Base-by-base conservation (phyloP, 495 filamentous ascomycete species). In the Xylaria flabelliformis region DNA sequence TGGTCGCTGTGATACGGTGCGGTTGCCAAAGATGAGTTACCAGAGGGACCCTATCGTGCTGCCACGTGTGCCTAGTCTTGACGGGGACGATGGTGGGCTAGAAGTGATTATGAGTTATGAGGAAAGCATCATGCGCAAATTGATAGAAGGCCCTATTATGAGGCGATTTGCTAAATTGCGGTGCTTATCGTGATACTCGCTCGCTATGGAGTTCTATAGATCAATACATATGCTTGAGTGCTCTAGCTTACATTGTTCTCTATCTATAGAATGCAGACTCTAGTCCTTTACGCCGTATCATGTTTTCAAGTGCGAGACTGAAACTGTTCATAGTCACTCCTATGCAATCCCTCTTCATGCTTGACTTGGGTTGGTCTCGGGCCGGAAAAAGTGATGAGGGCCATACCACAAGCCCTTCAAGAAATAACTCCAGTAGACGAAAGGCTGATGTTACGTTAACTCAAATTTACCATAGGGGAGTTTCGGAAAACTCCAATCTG, bases 1-100 rank as follows among this genome's bases (percentile, higher is more conserved):
- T 13, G 78, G 76, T 3, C 65, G 58, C 50, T 80, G 78, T 44
- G 78, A 79, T 3, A 58, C 78, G 0, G 77, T 79, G 13, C 74
- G 78, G 39, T 44, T 78, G 61, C 70, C 76, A 9, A 74, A 76
- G 71, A 48, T 76, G 55, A 59, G 26, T 67, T 34, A 42, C 15
- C 71, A 70, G 67, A 72, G 78, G 41, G 75, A 79, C 36, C 78
- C 78, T 4, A 78, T 80, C 26, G 48, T 80, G n/a, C 67, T 80
- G 15, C 78, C 78, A 0, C 75, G 72, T 41, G 34, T 79, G 41
- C 74, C 74, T 21, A 69, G 61, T 34, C 48, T 24, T 19, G 21
- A 73, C 32, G 63, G 69, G 9, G 66, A 58, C 5, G 65, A 29
- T 7, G 72, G 53, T 36, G 77, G 75, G 10, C 53, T 79, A 0